Evolutionary conservation across 306 rosid genomes (phyloP).

Genomic region (Prunus campanulata): DNA sequence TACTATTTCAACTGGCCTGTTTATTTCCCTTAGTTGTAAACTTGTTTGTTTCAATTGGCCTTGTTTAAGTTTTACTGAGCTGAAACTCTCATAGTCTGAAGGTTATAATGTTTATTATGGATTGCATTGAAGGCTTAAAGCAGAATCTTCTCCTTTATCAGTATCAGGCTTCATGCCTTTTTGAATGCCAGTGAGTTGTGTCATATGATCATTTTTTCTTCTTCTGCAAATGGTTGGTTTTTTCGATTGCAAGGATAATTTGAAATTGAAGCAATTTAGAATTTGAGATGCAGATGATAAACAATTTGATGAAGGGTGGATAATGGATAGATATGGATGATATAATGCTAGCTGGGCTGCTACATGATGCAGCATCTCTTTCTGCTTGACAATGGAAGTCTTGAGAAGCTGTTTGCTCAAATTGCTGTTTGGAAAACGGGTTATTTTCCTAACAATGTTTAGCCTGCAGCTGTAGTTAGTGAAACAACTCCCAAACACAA

Average conservation of each 20-base stretch:
- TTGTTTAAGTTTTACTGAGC: background rate
- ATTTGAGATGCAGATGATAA: background rate
- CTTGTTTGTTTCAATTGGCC: constrained; percentile 8
- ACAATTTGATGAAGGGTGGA: too few relatives aligned
- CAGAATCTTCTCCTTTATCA: background rate
- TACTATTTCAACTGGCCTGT: constrained; percentile 75
- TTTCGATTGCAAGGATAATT: background rate
- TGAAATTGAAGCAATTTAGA: background rate
- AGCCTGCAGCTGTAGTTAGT: background rate
- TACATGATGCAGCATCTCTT: background rate
- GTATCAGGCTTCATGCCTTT: background rate
- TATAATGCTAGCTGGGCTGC: background rate
- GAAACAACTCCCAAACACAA: background rate
- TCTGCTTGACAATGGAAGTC: background rate
- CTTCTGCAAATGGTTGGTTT: background rate
- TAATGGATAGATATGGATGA: background rate
- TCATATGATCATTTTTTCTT: background rate
- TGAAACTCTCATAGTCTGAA: background rate
- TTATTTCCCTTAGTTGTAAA: constrained; percentile 61
- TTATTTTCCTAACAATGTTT: background rate
- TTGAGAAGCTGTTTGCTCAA: background rate
- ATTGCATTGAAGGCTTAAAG: background rate
- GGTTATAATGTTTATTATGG: background rate
- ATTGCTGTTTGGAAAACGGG: background rate
- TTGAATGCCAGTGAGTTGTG: background rate